Evolutionary conservation across 2,329 filamentous ascomycete species (phyloP).

Genomic region (Zelopaecilomyces penicillatus): DNA sequence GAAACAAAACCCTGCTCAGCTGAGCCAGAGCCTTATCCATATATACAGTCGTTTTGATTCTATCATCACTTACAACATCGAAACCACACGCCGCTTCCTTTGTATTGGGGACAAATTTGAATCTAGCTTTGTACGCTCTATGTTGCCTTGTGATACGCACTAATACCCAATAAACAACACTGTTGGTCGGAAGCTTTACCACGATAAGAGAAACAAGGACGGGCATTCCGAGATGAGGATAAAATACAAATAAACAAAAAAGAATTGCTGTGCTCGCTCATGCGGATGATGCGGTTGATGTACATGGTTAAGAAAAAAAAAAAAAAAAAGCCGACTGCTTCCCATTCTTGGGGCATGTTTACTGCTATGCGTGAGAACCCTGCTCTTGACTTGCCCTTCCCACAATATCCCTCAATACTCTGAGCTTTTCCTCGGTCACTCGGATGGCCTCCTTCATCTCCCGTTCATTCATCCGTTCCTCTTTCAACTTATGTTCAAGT

Average conservation of each 20-base stretch:
- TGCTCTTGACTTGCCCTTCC: conserved; percentile 34
- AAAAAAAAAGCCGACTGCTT: conserved; percentile 9
- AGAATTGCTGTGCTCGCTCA: conserved; percentile 1
- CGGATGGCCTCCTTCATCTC: conserved; percentile 74
- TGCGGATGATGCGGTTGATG: neutral
- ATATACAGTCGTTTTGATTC: too few species aligned
- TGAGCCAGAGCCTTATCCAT: too few species aligned
- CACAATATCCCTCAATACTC: conserved; percentile 64
- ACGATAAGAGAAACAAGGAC: neutral
- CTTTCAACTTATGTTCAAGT: conserved; percentile 49
- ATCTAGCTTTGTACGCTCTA: too few species aligned
- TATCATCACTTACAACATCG: too few species aligned
- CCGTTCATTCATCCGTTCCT: conserved; percentile 58
- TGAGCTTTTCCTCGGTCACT: conserved; percentile 78
- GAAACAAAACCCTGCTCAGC: too few species aligned
- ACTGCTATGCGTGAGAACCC: neutral
- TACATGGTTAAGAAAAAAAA: conserved; percentile 3
- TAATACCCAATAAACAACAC: too few species aligned
- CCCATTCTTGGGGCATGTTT: conserved; percentile 7
- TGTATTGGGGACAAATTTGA: too few species aligned
- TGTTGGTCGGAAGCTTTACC: too few species aligned
- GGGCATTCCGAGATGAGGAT: neutral
- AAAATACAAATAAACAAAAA: neutral
- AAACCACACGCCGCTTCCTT: too few species aligned
- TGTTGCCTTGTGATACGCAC: too few species aligned